Conservation (phyloP, 257 asterid genomes). For the Solanum commersonii region DNA sequence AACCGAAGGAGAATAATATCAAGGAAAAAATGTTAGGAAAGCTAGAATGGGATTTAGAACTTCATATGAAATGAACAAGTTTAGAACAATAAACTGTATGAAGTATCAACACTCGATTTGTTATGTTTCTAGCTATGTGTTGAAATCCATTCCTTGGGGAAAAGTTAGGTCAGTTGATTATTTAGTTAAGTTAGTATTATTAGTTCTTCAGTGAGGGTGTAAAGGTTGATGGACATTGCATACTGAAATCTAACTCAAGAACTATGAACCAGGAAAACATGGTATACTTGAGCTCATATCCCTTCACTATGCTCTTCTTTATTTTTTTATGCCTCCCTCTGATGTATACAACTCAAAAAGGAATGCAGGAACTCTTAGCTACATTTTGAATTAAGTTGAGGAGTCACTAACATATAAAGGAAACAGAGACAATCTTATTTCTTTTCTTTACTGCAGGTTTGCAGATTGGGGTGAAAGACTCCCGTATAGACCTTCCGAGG, state of each 20-base stretch:
- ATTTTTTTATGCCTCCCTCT: not conserved
- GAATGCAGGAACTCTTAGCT: not conserved
- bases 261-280: not conserved
- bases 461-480: conserved; percentile 82
- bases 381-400: not conserved
- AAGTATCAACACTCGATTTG: not conserved
- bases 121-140: not conserved
- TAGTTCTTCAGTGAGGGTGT: not conserved
- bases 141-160: not conserved
- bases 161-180: not conserved
- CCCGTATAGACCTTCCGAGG: conserved; percentile 84
- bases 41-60: not conserved
- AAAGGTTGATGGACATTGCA: not conserved
- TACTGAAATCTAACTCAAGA: not conserved
- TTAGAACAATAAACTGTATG: not conserved
- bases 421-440: not conserved
- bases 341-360: not conserved
- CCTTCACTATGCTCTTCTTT: not conserved
- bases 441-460: conserved; percentile 42
- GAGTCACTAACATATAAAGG: not conserved
- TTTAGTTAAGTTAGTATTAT: not conserved
- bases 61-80: not conserved
- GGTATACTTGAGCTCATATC: not conserved
- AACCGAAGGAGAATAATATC: not conserved
- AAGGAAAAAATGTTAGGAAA: not conserved